Percentiles rank a stretch among this genome's conserved stretches.
Evolutionary conservation across 2,329 filamentous ascomycete species (phyloP).

Genomic region (Aureobasidium sp.): DNA sequence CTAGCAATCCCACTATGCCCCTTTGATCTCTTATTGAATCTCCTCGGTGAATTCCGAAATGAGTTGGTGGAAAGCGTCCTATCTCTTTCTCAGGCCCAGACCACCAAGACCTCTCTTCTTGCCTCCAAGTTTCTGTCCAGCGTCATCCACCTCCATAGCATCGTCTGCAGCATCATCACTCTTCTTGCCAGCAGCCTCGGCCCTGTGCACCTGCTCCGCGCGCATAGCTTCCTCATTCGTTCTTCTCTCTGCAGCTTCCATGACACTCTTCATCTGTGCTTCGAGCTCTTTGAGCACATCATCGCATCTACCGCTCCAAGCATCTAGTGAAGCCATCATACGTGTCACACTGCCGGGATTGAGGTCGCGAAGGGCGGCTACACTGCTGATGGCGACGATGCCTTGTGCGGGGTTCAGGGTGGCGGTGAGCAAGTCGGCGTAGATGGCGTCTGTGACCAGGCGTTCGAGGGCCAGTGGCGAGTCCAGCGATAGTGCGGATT

Average conservation of each 20-base stretch:
- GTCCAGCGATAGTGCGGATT: slow-evolving; percentile 58
- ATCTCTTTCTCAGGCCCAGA: slow-evolving; percentile 1
- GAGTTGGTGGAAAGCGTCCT: neutral
- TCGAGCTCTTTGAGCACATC: slow-evolving; percentile 69
- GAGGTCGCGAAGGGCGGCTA: slow-evolving; percentile 81
- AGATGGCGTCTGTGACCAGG: slow-evolving; percentile 80
- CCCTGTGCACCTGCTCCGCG: slow-evolving; percentile 33
- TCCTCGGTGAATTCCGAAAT: neutral
- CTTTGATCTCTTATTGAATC: neutral
- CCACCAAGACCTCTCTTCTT: slow-evolving; percentile 8
- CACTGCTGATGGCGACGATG: slow-evolving; percentile 67
- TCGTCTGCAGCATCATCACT: slow-evolving; percentile 20
- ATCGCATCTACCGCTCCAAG: slow-evolving; percentile 75
- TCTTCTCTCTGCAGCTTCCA: slow-evolving; percentile 36
- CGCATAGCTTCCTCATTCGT: slow-evolving; percentile 38
- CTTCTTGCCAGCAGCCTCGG: slow-evolving; percentile 21
- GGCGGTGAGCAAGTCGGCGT: slow-evolving; percentile 72
- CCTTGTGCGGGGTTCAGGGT: slow-evolving; percentile 75
- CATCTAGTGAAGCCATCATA: slow-evolving; percentile 61
- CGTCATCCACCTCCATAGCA: slow-evolving; percentile 30
- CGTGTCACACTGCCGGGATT: slow-evolving; percentile 62
- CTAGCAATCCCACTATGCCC: neutral
- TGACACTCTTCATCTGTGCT: slow-evolving; percentile 62
- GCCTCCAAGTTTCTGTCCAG: slow-evolving; percentile 1
- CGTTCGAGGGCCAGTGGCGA: slow-evolving; percentile 69